Evolutionary conservation across 306 rosid genomes (phyloP), one percentile per base, ranked within the genome.

Genomic region (Carpinus fangiana): DNA sequence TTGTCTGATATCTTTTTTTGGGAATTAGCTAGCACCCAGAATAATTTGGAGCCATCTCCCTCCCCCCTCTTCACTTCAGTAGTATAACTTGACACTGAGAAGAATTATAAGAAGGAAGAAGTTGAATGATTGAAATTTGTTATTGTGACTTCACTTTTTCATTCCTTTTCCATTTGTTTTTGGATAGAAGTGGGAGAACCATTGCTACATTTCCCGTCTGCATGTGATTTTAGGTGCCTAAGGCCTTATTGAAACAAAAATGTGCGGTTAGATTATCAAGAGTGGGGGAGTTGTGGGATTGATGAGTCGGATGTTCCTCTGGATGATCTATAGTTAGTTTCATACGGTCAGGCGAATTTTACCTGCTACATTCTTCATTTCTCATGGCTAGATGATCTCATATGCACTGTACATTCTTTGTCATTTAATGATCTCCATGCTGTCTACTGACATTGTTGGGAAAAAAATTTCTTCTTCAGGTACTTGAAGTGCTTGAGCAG

Each of bases 401-500:
- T 10, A 36, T 79, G 65, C 77, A n/a, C 36, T 10, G 11, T 51
- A 53, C 56, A 17, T 47, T 9, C 20, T 72, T 47, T 60, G 12
- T 8, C 3, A 34, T 26, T 48, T 56, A 18, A 10, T 60, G 8
- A 36, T 53, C 8, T 53, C 59, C 59, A 6, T 3, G 59, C 72
- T 8, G 1, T 79, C 48, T 56, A 17, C 0, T 75, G 65, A 20
- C 65, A 38, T 54, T 20, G 21, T n/a, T 48, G 52, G 4, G 41
- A 54, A 47, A 52, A 46, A n/a, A 11, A 62, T 41, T 57, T 70
- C 20, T 38, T 70, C 70, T 54, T 73, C 87, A 78, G 87, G 87
- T 56, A 79, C 82, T 80, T 78, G 87, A 81, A 73, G 78, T 71
- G n/a, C 75, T 41, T 1, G 48, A 70, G 69, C 23, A 61, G 68